Percentiles rank a stretch among this genome's conserved stretches.
Evolutionary conservation across 2,329 filamentous ascomycete genomes (phyloP).

Genomic region (Colletotrichum lentis): DNA sequence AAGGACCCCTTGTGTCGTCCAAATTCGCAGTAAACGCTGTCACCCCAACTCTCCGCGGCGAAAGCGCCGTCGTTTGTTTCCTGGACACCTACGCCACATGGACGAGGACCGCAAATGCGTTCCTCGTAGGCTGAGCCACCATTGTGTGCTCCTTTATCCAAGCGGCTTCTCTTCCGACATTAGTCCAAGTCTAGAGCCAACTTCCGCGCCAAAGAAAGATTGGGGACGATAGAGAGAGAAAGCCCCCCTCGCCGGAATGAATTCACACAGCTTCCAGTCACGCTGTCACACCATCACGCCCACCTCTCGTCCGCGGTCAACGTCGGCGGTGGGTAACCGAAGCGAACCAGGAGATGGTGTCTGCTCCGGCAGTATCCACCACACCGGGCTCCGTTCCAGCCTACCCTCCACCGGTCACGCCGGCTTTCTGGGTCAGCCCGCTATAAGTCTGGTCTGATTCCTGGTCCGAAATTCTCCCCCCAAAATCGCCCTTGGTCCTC

Average conservation of each 20-base stretch:
- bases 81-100: background rate
- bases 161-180: background rate
- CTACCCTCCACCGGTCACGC: conserved; percentile 23
- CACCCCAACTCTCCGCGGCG: conserved; percentile 15
- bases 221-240: background rate
- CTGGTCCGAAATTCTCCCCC: conserved; percentile 27
- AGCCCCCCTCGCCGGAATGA: background rate
- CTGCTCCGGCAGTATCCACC: conserved; percentile 9
- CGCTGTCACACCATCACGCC: conserved; percentile 2
- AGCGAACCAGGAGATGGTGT: conserved; percentile 14
- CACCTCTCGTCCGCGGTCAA: background rate
- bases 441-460: conserved; percentile 19
- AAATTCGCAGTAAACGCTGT: conserved; percentile 29
- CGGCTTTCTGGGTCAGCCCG: conserved; percentile 19
- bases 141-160: background rate
- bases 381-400: background rate
- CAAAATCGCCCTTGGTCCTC: background rate
- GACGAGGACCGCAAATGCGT: background rate
- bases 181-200: background rate
- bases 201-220: background rate
- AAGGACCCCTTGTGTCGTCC: conserved; percentile 4
- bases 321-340: conserved; percentile 9
- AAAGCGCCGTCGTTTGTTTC: conserved; percentile 23
- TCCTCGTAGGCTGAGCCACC: background rate
- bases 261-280: background rate